Conservation (phyloP, 306 rosid genomes). For the Dicorynia guianensis region DNA sequence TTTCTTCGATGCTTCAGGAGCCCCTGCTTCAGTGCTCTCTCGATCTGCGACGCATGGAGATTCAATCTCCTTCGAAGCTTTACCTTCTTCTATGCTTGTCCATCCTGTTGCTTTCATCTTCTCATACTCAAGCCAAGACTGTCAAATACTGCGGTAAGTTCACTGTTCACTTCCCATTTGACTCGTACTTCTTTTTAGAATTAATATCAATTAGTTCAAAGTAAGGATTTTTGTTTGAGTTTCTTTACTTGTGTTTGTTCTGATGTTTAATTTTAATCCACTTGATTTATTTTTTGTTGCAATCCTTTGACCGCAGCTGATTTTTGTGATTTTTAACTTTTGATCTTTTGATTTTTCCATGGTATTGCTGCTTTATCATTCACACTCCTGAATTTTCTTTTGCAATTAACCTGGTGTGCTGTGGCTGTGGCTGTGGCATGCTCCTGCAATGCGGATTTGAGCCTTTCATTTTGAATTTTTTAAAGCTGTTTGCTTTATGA, state of each 20-base stretch:
- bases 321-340: neutral
- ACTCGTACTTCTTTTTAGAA: too few relatives aligned
- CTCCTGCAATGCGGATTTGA: neutral
- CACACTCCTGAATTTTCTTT: too few relatives aligned
- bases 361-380: too few relatives aligned
- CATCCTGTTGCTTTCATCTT: slow-evolving; percentile 30
- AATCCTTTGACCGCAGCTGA: neutral
- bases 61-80: slow-evolving; percentile 25
- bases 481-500: neutral
- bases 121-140: slow-evolving; percentile 37
- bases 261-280: neutral
- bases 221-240: neutral
- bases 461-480: neutral
- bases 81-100: slow-evolving; percentile 41
- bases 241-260: neutral
- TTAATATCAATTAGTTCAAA: neutral
- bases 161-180: slow-evolving; percentile 8
- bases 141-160: slow-evolving; percentile 64
- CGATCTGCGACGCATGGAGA: slow-evolving; percentile 38
- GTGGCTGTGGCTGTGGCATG: too few relatives aligned
- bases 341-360: too few relatives aligned
- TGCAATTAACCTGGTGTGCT: too few relatives aligned
- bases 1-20: too few relatives aligned
- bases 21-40: neutral
- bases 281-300: neutral